Percentiles rank a stretch among this genome's conserved stretches.
These are phyloP conservation scores for Teratosphaeria pseudoeucalypti DNA, from an alignment of 2,329 filamentous ascomycete species.

Conservation along the genomic window DNA sequence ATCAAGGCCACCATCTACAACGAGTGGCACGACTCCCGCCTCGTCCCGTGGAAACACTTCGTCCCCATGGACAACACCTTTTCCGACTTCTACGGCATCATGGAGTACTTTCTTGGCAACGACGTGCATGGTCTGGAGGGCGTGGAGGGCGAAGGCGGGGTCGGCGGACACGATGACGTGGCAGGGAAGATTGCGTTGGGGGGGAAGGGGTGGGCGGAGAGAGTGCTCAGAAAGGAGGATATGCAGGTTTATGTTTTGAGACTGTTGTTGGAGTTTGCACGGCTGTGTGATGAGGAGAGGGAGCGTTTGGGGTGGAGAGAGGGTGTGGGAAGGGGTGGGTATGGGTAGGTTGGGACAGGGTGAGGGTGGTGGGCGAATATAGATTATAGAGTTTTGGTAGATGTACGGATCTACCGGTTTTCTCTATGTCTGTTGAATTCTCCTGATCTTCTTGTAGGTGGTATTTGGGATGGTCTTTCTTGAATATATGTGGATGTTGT, in stretches of 20 bases:
- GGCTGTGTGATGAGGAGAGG: slow-evolving; percentile 33
- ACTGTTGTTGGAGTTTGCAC: slow-evolving; percentile 39
- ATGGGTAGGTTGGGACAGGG: not conserved
- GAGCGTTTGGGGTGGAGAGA: slow-evolving; percentile 31
- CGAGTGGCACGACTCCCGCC: slow-evolving; percentile 64
- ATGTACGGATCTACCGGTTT: not conserved
- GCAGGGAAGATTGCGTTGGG: slow-evolving; percentile 55
- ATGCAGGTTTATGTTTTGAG: slow-evolving; percentile 63
- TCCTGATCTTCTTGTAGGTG: too few species aligned
- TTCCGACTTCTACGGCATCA: slow-evolving; percentile 59
- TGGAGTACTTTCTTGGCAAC: slow-evolving; percentile 61
- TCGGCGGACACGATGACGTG: slow-evolving; percentile 39
- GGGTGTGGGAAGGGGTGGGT: not conserved
- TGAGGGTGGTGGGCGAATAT: not conserved
- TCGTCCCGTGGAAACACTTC: slow-evolving; percentile 71
- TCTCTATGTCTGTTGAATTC: not conserved
- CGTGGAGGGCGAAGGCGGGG: slow-evolving; percentile 9
- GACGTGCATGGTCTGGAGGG: not conserved
- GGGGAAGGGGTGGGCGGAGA: slow-evolving; percentile 59
- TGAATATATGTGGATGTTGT: too few species aligned
- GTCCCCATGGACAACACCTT: slow-evolving; percentile 69
- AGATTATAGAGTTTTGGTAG: not conserved
- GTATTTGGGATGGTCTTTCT: too few species aligned
- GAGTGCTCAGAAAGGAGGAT: slow-evolving; percentile 58
- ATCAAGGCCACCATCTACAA: slow-evolving; percentile 70